These are phyloP conservation scores for Cutaneotrichosporon sp. DNA, from an alignment of 1,284 basidiomycete genomes.

Conservation along the genomic window DNA sequence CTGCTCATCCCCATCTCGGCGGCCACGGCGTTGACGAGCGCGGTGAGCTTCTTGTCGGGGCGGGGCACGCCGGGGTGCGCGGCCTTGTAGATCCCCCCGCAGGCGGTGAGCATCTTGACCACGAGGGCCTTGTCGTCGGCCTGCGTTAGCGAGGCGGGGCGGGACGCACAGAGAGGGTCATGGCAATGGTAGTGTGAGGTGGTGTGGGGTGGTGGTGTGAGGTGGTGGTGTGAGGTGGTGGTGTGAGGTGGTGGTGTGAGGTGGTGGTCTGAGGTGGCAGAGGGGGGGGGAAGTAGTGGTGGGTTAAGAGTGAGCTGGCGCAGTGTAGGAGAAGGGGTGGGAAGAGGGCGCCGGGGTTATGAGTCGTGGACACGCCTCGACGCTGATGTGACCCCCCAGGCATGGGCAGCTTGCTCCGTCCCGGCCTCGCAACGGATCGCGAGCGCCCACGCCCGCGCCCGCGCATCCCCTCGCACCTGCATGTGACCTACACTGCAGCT, in stretches of 20 bases:
- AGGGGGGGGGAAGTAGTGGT: background rate
- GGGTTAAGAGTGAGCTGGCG: background rate
- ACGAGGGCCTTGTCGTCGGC: background rate
- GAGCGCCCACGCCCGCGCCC: too few species aligned
- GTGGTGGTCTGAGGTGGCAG: background rate
- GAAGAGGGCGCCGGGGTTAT: too few species aligned
- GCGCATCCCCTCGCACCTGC: too few species aligned
- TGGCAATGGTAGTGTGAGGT: background rate
- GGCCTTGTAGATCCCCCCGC: background rate
- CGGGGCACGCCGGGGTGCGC: background rate
- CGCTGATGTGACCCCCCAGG: too few species aligned
- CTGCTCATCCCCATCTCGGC: background rate
- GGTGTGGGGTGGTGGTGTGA: background rate
- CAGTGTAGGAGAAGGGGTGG: background rate
- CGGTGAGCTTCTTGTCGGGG: constrained; percentile 1
- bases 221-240: background rate
- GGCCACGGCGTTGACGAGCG: background rate
- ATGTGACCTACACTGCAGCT: too few species aligned
- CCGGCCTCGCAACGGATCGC: too few species aligned
- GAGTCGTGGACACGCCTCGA: too few species aligned
- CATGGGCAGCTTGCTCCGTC: too few species aligned
- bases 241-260: background rate
- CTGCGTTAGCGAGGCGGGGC: background rate
- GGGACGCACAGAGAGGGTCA: background rate
- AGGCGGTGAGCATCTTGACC: background rate